Percentiles rank a stretch among this genome's conserved stretches.
Evolutionary conservation across 2,329 filamentous ascomycete genomes (phyloP).

Genomic region (Ambrosiella xylebori): DNA sequence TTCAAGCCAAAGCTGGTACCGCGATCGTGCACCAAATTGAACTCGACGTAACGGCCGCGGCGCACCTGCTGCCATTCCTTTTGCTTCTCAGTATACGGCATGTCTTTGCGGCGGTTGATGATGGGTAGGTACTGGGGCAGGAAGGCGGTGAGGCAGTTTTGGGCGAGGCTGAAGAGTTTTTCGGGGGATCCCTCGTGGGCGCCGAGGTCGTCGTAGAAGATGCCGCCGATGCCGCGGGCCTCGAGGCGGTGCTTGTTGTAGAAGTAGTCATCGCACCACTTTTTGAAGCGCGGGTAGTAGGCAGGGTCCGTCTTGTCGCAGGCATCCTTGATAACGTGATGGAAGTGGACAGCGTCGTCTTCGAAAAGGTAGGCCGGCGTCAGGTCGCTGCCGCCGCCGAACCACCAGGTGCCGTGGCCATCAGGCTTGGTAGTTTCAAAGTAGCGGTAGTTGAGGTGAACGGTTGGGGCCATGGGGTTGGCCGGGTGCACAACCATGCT

Average conservation of each 20-base stretch:
- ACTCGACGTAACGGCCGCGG: constrained; percentile 91
- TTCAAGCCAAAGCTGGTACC: constrained; percentile 89
- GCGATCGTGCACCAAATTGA: constrained; percentile 92
- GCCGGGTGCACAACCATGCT: constrained; percentile 84
- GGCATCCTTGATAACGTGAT: constrained; percentile 76
- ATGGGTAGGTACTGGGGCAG: constrained; percentile 84
- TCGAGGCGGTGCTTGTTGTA: constrained; percentile 82
- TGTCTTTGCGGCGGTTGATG: constrained; percentile 71
- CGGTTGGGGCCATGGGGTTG: constrained; percentile 94
- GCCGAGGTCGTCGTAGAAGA: constrained; percentile 97
- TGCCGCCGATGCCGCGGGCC: constrained; percentile 74
- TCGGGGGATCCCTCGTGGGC: constrained; percentile 73
- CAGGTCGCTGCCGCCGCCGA: constrained; percentile 84
- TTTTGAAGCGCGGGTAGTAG: constrained; percentile 91
- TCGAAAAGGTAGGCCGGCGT: constrained; percentile 91
- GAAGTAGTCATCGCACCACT: constrained; percentile 98
- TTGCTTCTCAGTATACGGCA: constrained; percentile 71
- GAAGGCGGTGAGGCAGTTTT: constrained; percentile 73
- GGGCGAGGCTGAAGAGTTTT: constrained; percentile 75
- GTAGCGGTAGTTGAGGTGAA: constrained; percentile 96
- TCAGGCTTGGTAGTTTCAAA: constrained; percentile 87
- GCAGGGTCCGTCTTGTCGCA: constrained; percentile 85
- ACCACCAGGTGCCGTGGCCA: constrained; percentile 88
- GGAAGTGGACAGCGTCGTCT: constrained; percentile 93
- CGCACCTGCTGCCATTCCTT: constrained; percentile 95